These are phyloP conservation scores for Penicillium hesseltinei DNA, from an alignment of 2,329 filamentous ascomycete genomes.

Conservation along the genomic window DNA sequence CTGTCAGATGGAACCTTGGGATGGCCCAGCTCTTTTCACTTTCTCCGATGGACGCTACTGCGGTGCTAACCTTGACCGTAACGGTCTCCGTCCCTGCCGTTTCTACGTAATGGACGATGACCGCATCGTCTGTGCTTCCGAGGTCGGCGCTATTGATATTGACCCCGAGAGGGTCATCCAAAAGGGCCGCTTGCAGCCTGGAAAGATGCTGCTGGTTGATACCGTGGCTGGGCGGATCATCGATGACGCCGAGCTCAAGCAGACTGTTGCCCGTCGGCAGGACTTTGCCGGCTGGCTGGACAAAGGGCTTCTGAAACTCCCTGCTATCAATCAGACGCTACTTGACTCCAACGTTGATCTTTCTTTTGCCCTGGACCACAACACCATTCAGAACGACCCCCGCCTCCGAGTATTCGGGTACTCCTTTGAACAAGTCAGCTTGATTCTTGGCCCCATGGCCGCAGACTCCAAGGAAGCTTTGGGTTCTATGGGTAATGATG, in stretches of 20 bases:
- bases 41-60: constrained; percentile 97
- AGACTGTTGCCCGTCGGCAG: constrained; percentile 77
- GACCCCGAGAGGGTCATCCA: constrained; percentile 87
- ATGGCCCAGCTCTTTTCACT: constrained; percentile 92
- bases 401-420: constrained; percentile 86
- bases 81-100: constrained; percentile 89
- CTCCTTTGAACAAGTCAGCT: constrained; percentile 89
- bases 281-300: constrained; percentile 90
- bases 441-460: constrained; percentile 91
- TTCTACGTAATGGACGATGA: constrained; percentile 98
- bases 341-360: constrained; percentile 59
- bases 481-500: constrained; percentile 97
- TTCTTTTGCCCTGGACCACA: constrained; percentile 63
- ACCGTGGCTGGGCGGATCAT: constrained; percentile 89
- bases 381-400: constrained; percentile 77
- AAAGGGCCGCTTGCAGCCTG: constrained; percentile 90
- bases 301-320: constrained; percentile 77
- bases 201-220: constrained; percentile 94
- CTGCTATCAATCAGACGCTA: constrained; percentile 67
- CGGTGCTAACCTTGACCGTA: constrained; percentile 93
- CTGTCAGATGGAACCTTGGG: constrained; percentile 99
- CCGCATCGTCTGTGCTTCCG: constrained; percentile 93
- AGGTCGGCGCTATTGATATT: constrained; percentile 89
- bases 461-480: constrained; percentile 96
- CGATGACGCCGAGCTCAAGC: constrained; percentile 88